These are phyloP conservation scores for Pseudogymnoascus sp. DNA, from an alignment of 2,329 filamentous ascomycete species.

Conservation along the genomic window DNA sequence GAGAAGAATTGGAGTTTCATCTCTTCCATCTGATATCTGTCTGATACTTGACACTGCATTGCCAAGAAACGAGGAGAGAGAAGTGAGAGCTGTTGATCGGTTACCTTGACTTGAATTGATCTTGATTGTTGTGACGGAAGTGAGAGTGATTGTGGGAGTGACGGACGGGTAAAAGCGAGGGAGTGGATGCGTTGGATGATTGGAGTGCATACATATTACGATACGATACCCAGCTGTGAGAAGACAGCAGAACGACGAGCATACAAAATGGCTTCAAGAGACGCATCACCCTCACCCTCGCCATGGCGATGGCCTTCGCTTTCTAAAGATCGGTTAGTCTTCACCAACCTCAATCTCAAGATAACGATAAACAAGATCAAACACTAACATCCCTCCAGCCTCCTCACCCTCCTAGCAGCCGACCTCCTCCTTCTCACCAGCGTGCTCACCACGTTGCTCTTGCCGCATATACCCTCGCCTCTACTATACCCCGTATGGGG, in stretches of 20 bases:
- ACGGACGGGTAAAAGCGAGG: background rate
- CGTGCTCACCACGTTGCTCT: conserved; percentile 24
- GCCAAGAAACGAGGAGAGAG: no score
- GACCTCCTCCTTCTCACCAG: conserved; percentile 25
- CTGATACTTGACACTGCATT: no score
- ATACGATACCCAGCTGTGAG: background rate
- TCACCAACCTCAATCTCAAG: background rate
- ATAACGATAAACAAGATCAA: background rate
- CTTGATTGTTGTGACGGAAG: background rate
- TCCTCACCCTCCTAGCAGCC: conserved; percentile 21
- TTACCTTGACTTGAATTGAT: no score
- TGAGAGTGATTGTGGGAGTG: background rate
- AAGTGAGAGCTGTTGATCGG: background rate
- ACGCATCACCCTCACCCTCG: background rate
- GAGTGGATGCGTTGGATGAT: background rate
- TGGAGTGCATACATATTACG: no score
- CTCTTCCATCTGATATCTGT: no score
- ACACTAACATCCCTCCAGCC: background rate
- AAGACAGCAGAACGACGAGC: background rate
- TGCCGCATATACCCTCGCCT: conserved; percentile 24
- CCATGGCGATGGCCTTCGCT: background rate
- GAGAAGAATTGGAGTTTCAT: background rate
- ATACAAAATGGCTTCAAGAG: background rate
- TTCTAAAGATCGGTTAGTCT: background rate
- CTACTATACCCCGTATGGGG: conserved; percentile 9